Base-by-base conservation (phyloP, 345 rosid species). In the Turnera subulata region DNA sequence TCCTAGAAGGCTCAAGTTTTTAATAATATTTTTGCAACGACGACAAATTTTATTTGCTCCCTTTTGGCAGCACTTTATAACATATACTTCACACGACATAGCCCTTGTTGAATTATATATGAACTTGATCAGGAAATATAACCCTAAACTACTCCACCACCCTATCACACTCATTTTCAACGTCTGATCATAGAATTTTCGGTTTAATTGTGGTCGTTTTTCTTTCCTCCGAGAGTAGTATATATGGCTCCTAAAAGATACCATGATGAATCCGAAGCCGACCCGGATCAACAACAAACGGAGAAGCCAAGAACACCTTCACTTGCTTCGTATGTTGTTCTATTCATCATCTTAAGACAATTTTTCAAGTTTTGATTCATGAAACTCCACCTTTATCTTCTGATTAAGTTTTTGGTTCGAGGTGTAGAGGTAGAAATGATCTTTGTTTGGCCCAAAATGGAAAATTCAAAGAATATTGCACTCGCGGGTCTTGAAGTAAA, bases 161-260 rank as follows among this genome's bases (percentile, higher is more conserved):
- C 18, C 47, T 24, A 1, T 39, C 6, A 35, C 42, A 17, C 6
- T n/a, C 25, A 12, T n/a, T 37, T 23, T 49, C 62, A 38, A 11
- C 24, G 15, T 8, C 21, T 19, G 8, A 11, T 17, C 15, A 10
- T 14, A 0, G 25, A 18, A 10, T 25, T 11, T 51, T 32, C 11
- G 11, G 6, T 1, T 15, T 40, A 45, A 14, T 53, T 14, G 5
- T 14, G 13, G 14, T 16, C 0, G 18, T 9, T 8, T 29, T 29
- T 29, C 40, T 37, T 9, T 13, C 13, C 40, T 42, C 45, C 0
- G 14, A 11, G n/a, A 42, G n/a, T n/a, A n/a, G n/a, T n/a, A n/a
- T n/a, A 16, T 55, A 92, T 92, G 96, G 89, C 88, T 0, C 78
- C 79, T 9, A 92, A 89, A 63, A 76, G 96, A 50, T 63, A 68